Percentiles rank a stretch among this genome's conserved stretches.
Conservation (phyloP, 805 yeast genomes). For the Diddensiella transvaalensis region DNA sequence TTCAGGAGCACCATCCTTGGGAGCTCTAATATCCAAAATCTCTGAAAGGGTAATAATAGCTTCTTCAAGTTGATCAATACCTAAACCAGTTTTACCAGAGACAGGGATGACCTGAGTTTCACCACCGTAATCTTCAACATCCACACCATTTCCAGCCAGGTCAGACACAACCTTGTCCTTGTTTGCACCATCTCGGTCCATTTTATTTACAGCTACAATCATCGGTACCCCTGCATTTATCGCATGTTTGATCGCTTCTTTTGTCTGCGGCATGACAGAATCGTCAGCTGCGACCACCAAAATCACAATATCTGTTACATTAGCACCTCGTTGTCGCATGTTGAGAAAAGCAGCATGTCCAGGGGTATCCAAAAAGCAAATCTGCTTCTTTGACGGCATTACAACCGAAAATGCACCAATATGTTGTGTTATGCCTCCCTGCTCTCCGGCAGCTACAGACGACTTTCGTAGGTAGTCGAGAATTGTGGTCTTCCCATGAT, state of each 20-base stretch:
- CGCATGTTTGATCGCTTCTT: conserved; percentile 93
- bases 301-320: conserved; percentile 85
- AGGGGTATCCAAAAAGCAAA: conserved; percentile 94
- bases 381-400: conserved; percentile 64
- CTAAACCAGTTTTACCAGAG: conserved; percentile 84
- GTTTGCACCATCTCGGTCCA: conserved; percentile 75
- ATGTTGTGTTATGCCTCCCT: conserved; percentile 97
- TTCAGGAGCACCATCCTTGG: conserved; percentile 48
- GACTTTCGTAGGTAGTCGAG: conserved; percentile 83
- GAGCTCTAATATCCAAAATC: conserved; percentile 68
- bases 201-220: conserved; percentile 89
- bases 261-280: conserved; percentile 95
- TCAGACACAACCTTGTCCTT: conserved; percentile 76
- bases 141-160: conserved; percentile 70
- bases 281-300: conserved; percentile 97
- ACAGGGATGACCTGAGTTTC: conserved; percentile 86
- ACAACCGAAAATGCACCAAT: conserved; percentile 95
- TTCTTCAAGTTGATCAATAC: conserved; percentile 87
- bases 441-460: conserved; percentile 76
- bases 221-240: conserved; percentile 75
- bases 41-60: conserved; percentile 84
- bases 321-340: conserved; percentile 96
- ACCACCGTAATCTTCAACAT: conserved; percentile 91
- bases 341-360: conserved; percentile 97
- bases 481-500: conserved; percentile 96